Percentiles rank a stretch among this genome's conserved stretches.
These are phyloP conservation scores for Coniochaeta hoffmannii DNA, from an alignment of 2,329 filamentous ascomycete species.

Conservation along the genomic window DNA sequence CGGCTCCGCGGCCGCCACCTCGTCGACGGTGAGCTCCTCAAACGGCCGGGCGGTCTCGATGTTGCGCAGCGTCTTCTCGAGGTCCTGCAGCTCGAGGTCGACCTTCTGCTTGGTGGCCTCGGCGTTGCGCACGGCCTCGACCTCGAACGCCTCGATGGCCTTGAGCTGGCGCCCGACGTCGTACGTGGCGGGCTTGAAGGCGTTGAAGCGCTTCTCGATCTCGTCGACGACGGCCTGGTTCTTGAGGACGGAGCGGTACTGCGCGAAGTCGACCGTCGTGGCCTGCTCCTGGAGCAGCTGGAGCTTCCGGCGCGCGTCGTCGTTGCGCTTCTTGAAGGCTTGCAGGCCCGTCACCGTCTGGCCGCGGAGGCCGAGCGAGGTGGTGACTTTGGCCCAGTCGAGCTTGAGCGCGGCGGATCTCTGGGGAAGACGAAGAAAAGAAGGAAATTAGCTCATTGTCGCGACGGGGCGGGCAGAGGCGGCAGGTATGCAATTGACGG, in stretches of 20 bases:
- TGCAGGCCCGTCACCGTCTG: constrained; percentile 87
- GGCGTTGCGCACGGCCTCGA: constrained; percentile 92
- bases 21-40: constrained; percentile 95
- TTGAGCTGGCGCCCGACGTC: constrained; percentile 92
- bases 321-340: constrained; percentile 99
- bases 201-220: constrained; percentile 91
- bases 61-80: constrained; percentile 92
- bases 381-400: constrained; percentile 95
- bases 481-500: neutral
- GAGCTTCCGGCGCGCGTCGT: constrained; percentile 93
- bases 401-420: constrained; percentile 98
- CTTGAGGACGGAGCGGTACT: constrained; percentile 90
- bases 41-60: constrained; percentile 95
- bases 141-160: constrained; percentile 96
- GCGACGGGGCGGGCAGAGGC: neutral
- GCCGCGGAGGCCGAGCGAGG: constrained; percentile 91
- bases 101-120: constrained; percentile 96
- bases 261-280: constrained; percentile 81
- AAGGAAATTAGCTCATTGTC: constrained; percentile 45
- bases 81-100: constrained; percentile 86
- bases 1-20: constrained; percentile 86
- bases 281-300: constrained; percentile 75
- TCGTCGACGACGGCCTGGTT: constrained; percentile 94
- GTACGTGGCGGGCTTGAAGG: constrained; percentile 89
- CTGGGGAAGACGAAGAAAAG: constrained; percentile 40